Evolutionary conservation across 371 early-diverging fungal species (phyloP).

Genomic region (Rhizopus sp.): DNA sequence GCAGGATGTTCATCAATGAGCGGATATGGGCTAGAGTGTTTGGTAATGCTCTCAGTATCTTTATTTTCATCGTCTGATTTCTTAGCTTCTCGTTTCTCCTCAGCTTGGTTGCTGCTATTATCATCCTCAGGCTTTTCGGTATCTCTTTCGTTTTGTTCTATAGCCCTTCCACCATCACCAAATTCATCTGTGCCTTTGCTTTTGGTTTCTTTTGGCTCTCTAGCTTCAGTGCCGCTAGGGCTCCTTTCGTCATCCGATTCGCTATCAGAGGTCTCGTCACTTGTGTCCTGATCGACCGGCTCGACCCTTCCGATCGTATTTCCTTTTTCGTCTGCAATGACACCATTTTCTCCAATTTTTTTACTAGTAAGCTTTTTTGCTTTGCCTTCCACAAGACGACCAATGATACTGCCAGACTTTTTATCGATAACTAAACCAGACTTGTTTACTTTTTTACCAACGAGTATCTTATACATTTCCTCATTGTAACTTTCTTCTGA

Average conservation of each 20-base stretch:
- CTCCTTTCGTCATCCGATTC: conserved; percentile 9
- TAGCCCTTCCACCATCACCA: not conserved
- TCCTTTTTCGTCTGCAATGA: conserved; percentile 19
- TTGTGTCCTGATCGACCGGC: conserved; percentile 9
- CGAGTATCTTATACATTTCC: conserved; percentile 11
- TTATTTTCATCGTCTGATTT: not conserved
- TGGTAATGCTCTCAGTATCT: conserved; percentile 6
- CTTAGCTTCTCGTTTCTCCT: not conserved
- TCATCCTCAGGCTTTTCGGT: not conserved
- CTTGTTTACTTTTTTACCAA: conserved; percentile 25
- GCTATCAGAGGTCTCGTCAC: not conserved
- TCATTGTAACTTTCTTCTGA: conserved; percentile 11
- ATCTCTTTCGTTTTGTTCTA: not conserved
- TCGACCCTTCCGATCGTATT: conserved; percentile 20
- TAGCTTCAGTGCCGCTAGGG: not conserved
- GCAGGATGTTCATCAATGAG: conserved; percentile 25
- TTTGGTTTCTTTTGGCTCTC: conserved; percentile 3
- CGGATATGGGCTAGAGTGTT: conserved; percentile 21
- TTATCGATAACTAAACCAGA: conserved; percentile 19
- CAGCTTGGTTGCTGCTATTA: not conserved
- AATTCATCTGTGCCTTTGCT: not conserved
- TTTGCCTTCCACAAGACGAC: conserved; percentile 23
- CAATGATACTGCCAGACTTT: conserved; percentile 21
- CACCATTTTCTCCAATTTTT: conserved; percentile 24
- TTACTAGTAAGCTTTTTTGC: conserved; percentile 14